A percentile compares a stretch with the other conserved stretches of the same genome.
phyloP scores from a whole-genome alignment of 2,329 filamentous ascomycete genomes.

The Fusarium lyarnte region DNA sequence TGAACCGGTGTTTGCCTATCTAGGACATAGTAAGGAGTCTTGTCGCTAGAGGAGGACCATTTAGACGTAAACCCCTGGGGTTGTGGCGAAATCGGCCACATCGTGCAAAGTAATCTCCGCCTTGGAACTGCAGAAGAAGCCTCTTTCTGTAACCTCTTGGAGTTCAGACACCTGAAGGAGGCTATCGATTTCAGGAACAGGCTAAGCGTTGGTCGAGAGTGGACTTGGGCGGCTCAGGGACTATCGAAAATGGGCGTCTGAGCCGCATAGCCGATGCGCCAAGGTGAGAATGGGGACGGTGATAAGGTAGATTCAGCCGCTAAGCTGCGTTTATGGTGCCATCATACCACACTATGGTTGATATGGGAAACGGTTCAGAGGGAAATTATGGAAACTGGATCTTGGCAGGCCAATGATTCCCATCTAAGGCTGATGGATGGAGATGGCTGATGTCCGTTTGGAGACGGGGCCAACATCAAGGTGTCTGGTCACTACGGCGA shows the following conservation, averaged over 20 bases:
- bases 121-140: conserved; percentile 3
- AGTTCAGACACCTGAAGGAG: conserved; percentile 6
- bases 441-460: neutral
- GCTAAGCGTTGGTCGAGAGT: conserved; percentile 38
- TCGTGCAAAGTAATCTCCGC: conserved; percentile 33
- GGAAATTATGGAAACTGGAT: conserved; percentile 12
- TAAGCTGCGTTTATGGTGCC: conserved; percentile 8
- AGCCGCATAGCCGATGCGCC: conserved; percentile 26
- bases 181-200: conserved; percentile 46
- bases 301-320: neutral
- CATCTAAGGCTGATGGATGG: neutral
- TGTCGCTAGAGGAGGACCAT: conserved; percentile 1
- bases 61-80: neutral
- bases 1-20: conserved; percentile 39
- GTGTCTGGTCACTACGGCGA: neutral
- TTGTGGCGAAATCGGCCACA: conserved; percentile 1
- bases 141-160: conserved; percentile 9
- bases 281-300: conserved; percentile 9
- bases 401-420: conserved; percentile 12
- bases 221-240: conserved; percentile 14
- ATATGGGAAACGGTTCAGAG: conserved; percentile 11
- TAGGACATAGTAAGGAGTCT: conserved; percentile 16
- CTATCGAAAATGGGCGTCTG: conserved; percentile 21
- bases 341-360: neutral
- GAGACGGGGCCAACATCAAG: neutral